A percentile compares a stretch with the other conserved stretches of the same genome.
These are phyloP conservation scores for Gigaspora rosea DNA, from an alignment of 192 early-diverging fungal genomes.

Conservation along the genomic window DNA sequence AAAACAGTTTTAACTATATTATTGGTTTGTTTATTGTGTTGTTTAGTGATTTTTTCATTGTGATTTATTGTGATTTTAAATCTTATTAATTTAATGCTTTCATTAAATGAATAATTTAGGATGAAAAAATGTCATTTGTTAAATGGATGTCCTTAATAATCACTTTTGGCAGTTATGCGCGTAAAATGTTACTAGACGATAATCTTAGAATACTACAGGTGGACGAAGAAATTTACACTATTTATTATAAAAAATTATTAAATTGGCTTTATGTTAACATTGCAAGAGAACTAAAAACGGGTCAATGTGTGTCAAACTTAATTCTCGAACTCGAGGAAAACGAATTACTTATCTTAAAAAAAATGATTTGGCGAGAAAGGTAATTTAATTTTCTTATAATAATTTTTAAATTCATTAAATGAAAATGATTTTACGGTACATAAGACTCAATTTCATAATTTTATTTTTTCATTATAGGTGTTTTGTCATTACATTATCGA, in stretches of 20 bases:
- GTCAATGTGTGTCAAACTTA: neutral
- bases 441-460: neutral
- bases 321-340: neutral
- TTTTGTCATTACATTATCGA: constrained; percentile 11
- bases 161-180: constrained; percentile 20
- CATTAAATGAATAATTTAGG: neutral
- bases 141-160: constrained; percentile 9
- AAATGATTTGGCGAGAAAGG: constrained; percentile 26
- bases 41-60: neutral
- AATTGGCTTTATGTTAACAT: constrained; percentile 17
- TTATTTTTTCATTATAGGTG: neutral
- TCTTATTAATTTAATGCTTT: neutral
- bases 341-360: constrained; percentile 1
- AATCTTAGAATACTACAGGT: constrained; percentile 10
- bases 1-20: neutral
- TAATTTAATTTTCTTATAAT: neutral
- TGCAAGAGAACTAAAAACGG: neutral
- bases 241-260: constrained; percentile 16
- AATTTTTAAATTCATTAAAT: neutral
- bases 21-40: neutral
- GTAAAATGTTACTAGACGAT: constrained; percentile 5
- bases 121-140: neutral
- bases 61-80: constrained; percentile 3
- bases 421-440: too few relatives aligned
- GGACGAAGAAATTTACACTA: constrained; percentile 14